Conservation (phyloP, 1,284 basidiomycete species). For the Austropuccinia psidii region DNA sequence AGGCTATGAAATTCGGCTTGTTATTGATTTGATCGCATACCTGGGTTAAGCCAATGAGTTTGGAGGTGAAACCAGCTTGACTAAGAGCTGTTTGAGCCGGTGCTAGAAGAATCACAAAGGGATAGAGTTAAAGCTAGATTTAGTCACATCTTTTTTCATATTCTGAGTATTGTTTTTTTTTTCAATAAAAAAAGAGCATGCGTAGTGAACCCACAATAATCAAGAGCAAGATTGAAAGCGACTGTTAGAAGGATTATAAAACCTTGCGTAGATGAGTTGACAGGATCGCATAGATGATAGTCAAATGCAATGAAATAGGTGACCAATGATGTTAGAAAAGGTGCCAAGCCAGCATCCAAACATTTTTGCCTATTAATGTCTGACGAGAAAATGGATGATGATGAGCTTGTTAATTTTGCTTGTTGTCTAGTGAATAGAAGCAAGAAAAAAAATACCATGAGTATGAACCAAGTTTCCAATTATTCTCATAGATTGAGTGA, state of each 20-base stretch:
- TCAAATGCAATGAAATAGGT: background rate
- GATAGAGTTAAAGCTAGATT: background rate
- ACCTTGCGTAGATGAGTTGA: background rate
- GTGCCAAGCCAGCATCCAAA: slow-evolving; percentile 5
- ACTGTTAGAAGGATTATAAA: slow-evolving; percentile 6
- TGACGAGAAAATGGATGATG: background rate
- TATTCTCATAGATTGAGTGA: slow-evolving; percentile 25
- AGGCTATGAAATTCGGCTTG: too few relatives aligned
- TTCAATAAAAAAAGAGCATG: background rate
- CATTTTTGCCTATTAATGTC: slow-evolving; percentile 21
- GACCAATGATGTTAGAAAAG: background rate
- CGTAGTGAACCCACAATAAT: slow-evolving; percentile 16
- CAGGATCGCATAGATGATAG: background rate
- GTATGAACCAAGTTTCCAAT: slow-evolving; percentile 36
- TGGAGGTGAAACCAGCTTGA: slow-evolving; percentile 13
- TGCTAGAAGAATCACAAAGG: background rate
- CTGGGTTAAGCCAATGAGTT: background rate
- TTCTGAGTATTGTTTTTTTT: background rate
- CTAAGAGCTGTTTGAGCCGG: slow-evolving; percentile 24
- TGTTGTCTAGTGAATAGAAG: background rate
- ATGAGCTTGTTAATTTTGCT: background rate
- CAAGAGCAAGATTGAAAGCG: slow-evolving; percentile 19
- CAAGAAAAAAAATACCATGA: slow-evolving; percentile 5
- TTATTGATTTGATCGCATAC: background rate
- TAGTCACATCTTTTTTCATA: too few relatives aligned